phyloP scores from a whole-genome alignment of 1,139 yeast species.

The Geotrichum restrictum region DNA sequence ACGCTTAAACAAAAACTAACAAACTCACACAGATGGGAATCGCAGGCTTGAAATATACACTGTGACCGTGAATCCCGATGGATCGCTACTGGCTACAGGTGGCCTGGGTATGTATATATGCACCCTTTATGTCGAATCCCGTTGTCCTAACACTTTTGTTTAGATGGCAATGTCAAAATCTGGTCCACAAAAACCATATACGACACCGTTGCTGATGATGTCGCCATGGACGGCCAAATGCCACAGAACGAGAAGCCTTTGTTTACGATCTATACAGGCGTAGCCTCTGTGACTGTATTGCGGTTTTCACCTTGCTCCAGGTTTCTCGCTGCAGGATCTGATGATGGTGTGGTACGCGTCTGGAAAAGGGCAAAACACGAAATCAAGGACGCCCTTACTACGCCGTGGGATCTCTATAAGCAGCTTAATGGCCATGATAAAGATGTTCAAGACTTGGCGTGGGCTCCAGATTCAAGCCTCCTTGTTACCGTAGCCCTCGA shows the following conservation, averaged over 20 bases:
- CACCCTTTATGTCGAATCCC: too few species aligned
- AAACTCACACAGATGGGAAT: constrained; percentile 54
- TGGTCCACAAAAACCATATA: constrained; percentile 68
- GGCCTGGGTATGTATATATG: constrained; percentile 57
- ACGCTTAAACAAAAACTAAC: background rate
- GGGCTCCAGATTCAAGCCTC: constrained; percentile 93
- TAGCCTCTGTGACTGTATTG: constrained; percentile 89
- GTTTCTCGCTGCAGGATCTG: constrained; percentile 90
- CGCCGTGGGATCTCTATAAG: constrained; percentile 92
- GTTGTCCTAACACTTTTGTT: background rate
- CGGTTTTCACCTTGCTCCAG: constrained; percentile 89
- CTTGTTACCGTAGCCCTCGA: constrained; percentile 92
- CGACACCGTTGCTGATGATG: constrained; percentile 16
- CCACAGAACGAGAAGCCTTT: constrained; percentile 22
- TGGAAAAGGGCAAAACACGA: constrained; percentile 65
- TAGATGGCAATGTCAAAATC: constrained; percentile 86
- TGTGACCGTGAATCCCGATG: constrained; percentile 74
- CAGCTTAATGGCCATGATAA: constrained; percentile 93
- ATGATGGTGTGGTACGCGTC: constrained; percentile 82
- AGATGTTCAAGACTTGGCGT: constrained; percentile 93
- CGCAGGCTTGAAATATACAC: constrained; percentile 81
- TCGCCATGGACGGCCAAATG: background rate
- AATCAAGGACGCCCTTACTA: constrained; percentile 61
- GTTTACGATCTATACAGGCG: constrained; percentile 39
- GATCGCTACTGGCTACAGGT: constrained; percentile 83